These are phyloP conservation scores for Gentiana dahurica DNA, from an alignment of 257 asterid species.

Conservation along the genomic window DNA sequence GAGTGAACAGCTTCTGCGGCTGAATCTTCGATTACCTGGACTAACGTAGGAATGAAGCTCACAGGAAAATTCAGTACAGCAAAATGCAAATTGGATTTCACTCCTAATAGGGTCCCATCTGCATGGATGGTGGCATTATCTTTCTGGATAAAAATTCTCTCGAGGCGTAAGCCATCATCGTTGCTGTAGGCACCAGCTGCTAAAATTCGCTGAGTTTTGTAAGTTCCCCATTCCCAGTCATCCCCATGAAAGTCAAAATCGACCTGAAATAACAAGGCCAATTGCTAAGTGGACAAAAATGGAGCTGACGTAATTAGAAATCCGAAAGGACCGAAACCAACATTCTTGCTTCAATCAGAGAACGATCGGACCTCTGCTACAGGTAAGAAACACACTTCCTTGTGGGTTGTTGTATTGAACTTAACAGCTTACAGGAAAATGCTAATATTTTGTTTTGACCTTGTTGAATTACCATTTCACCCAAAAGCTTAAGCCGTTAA, in stretches of 20 bases:
- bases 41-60: constrained; percentile 85
- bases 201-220: constrained; percentile 84
- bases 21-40: constrained; percentile 86
- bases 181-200: constrained; percentile 98
- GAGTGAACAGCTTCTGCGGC: constrained; percentile 92
- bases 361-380: too few species aligned
- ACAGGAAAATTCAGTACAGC: constrained; percentile 94
- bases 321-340: neutral
- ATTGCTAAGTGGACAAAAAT: constrained; percentile 10
- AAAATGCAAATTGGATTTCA: constrained; percentile 88
- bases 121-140: constrained; percentile 98
- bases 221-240: constrained; percentile 99
- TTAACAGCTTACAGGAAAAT: too few species aligned
- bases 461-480: too few species aligned
- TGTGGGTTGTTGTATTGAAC: too few species aligned
- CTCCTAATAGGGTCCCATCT: constrained; percentile 94
- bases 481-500: too few species aligned
- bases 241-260: constrained; percentile 97
- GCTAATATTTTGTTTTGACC: too few species aligned
- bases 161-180: constrained; percentile 94
- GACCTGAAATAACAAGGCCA: constrained; percentile 41
- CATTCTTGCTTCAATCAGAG: neutral
- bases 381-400: too few species aligned
- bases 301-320: neutral
- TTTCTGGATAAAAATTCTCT: constrained; percentile 85